Conservation (phyloP, 441 rosid genomes). For the Aquilaria agallochum region DNA sequence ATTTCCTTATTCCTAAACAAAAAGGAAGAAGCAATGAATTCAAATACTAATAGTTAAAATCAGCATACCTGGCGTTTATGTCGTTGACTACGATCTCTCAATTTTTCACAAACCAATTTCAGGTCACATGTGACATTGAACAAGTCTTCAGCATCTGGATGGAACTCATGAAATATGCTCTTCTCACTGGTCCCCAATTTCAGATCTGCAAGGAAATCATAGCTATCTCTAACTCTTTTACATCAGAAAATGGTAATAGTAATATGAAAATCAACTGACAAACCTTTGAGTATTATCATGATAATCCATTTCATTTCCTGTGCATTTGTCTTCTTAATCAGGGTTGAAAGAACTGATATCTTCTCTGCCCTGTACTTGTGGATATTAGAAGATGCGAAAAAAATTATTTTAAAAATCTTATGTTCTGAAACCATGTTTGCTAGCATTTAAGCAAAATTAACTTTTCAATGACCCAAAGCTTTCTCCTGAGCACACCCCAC, state of each 20-base stretch:
- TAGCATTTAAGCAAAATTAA: no score
- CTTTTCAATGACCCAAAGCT: no score
- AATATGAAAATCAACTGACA: background rate
- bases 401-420: background rate
- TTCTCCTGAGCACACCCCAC: no score
- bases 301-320: constrained; percentile 98
- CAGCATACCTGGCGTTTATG: constrained; percentile 89
- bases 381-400: background rate
- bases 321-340: constrained; percentile 91
- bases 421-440: no score
- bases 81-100: constrained; percentile 74
- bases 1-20: no score
- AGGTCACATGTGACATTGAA: constrained; percentile 96
- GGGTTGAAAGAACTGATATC: constrained; percentile 51
- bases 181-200: constrained; percentile 93
- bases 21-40: no score
- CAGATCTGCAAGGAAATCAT: constrained; percentile 52
- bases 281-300: constrained; percentile 93
- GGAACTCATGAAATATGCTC: constrained; percentile 92
- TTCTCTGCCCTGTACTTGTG: constrained; percentile 58
- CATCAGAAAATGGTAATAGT: background rate
- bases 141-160: constrained; percentile 95
- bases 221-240: constrained; percentile 11
- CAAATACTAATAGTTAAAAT: background rate
- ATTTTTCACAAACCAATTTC: constrained; percentile 87